Evolutionary conservation across 2,329 filamentous ascomycete species (phyloP).

Genomic region (Botrytis aclada): DNA sequence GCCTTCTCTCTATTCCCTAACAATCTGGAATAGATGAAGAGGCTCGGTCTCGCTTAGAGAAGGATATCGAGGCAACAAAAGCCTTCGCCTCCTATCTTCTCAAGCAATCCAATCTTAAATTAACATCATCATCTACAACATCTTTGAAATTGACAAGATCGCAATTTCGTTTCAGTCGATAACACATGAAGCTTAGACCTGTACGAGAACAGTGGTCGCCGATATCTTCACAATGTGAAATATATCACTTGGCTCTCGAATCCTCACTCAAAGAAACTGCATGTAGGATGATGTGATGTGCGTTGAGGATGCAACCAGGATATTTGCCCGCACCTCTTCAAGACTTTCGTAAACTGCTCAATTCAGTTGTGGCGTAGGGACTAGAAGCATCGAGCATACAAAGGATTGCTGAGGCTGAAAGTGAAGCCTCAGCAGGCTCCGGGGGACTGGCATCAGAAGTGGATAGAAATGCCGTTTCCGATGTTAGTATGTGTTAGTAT

Average conservation of each 20-base stretch:
- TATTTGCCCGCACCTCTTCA: background rate
- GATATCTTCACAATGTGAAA: background rate
- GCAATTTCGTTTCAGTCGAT: slow-evolving; percentile 13
- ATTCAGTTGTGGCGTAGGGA: background rate
- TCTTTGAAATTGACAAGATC: background rate
- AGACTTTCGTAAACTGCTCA: background rate
- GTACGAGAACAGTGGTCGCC: background rate
- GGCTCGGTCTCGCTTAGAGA: background rate
- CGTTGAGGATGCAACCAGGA: slow-evolving; percentile 2
- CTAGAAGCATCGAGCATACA: background rate
- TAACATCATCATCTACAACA: background rate
- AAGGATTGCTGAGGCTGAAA: background rate
- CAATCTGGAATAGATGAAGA: background rate
- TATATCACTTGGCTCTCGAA: background rate
- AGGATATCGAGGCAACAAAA: background rate
- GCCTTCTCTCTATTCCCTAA: background rate
- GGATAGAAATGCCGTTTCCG: background rate
- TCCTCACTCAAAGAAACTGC: background rate
- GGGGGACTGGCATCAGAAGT: background rate
- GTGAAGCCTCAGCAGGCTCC: background rate
- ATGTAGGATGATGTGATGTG: background rate
- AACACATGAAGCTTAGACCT: slow-evolving; percentile 13
- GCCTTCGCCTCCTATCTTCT: background rate
- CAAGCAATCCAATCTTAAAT: background rate
- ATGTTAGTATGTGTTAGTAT: background rate